Base-by-base conservation (phyloP, 129 eudicot species). In the Glebionis coronaria region DNA sequence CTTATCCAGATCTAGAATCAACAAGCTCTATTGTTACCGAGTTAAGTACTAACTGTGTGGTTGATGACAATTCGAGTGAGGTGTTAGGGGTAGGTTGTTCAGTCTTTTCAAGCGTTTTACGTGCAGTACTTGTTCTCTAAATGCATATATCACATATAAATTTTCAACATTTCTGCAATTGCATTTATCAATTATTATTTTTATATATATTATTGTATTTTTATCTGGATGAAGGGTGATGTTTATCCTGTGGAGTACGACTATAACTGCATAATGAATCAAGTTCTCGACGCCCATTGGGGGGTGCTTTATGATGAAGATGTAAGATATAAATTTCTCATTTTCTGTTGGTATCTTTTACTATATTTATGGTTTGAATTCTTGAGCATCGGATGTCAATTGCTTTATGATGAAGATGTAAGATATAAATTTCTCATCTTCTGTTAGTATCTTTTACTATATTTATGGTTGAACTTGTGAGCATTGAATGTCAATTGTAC, bases 211-310 rank as follows among this genome's bases (percentile, higher is more conserved):
- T 35, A 35, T 5, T 35, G 40, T 63, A 42, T 49, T 40, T 28
- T 56, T 78, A 14, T 69, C 62, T 73, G 77, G 71, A 47, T 88
- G 81, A 56, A 94, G 99, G 99, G 99, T 38, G 99, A 86, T 68
- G 99, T 94, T 38, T 93, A 93, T 81, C 99, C 99, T 12, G 97
- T 93, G 83, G 97, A 89, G 56, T 62, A 80, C 61, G 59, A 62
- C 35, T 71, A 84, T 72, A 86, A 75, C 56, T 80, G 73, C 58
- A 44, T 65, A 38, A 61, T 68, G 49, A 76, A 76, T 81, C 83
- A 79, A 81, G 85, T 93, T 73, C 97, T 89, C 63, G 96, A 92
- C 76, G 82, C 97, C 69, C 76, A 93, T 58, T 93, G 97, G 97
- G 99, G 97, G 29, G 87, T 86, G 60, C 83, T 93, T 44, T 76